phyloP scores from a whole-genome alignment of 768 basidiomycete species.

The Lactifluus subvellereus region DNA sequence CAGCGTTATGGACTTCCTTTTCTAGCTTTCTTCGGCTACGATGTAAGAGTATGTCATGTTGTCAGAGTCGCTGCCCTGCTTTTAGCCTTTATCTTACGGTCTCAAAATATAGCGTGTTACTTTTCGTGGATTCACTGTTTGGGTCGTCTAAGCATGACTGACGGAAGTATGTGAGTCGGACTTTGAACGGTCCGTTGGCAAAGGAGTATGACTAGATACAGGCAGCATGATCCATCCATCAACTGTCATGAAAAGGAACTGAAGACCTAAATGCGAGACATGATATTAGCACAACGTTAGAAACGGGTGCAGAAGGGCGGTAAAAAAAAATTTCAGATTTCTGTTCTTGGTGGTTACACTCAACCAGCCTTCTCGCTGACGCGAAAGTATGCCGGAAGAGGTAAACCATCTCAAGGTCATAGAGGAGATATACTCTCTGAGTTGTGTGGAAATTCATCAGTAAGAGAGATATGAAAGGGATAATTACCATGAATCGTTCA shows the following conservation, averaged over 20 bases:
- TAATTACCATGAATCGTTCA: neutral
- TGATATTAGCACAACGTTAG: neutral
- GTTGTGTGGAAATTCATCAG: neutral
- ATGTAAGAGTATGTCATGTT: slow-evolving; percentile 4
- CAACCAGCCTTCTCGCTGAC: slow-evolving; percentile 11
- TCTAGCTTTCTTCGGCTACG: neutral
- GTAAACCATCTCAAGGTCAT: slow-evolving; percentile 8
- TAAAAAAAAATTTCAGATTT: slow-evolving; percentile 10
- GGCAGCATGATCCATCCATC: neutral
- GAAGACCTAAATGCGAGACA: neutral
- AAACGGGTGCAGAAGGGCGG: neutral
- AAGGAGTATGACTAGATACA: neutral
- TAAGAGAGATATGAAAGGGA: neutral
- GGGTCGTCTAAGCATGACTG: no score
- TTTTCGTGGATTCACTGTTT: neutral
- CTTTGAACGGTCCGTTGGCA: no score
- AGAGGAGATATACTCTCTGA: slow-evolving; percentile 2
- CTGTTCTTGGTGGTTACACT: slow-evolving; percentile 13
- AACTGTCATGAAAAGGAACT: neutral
- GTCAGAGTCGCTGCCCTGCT: neutral
- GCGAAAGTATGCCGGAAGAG: slow-evolving; percentile 11
- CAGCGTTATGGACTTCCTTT: neutral
- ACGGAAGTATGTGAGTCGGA: no score
- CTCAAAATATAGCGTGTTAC: neutral
- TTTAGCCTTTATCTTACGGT: neutral